Evolutionary conservation across 495 filamentous ascomycete genomes (phyloP).

Genomic region (Cladorrhinum samala): DNA sequence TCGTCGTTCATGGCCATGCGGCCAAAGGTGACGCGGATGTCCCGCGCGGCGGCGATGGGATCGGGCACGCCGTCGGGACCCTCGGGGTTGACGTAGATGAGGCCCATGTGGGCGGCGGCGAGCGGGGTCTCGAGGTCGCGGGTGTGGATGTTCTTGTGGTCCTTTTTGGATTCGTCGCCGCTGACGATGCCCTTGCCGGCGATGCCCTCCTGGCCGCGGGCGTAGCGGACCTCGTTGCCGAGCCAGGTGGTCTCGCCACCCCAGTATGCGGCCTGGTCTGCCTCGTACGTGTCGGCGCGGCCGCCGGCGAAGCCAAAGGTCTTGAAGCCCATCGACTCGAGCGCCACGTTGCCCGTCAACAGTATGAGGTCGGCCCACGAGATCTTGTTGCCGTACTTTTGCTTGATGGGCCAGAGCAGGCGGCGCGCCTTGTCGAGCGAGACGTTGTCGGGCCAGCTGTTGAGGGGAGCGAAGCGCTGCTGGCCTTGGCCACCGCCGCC

Average conservation of each 20-base stretch:
- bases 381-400: conserved; percentile 75
- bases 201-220: conserved; percentile 40
- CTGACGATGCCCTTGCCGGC: conserved; percentile 39
- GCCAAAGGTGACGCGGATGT: conserved; percentile 64
- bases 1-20: conserved; percentile 77
- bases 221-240: conserved; percentile 61
- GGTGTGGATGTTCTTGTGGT: conserved; percentile 47
- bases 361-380: conserved; percentile 68
- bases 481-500: conserved; percentile 65
- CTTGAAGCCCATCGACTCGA: conserved; percentile 69
- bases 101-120: conserved; percentile 61
- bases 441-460: conserved; percentile 76
- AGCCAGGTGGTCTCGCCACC: conserved; percentile 66
- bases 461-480: conserved; percentile 70
- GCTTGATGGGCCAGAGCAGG: conserved; percentile 72
- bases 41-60: conserved; percentile 56
- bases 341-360: conserved; percentile 64
- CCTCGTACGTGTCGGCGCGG: conserved; percentile 62
- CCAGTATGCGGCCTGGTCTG: conserved; percentile 70
- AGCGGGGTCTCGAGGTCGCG: conserved; percentile 59
- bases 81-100: conserved; percentile 74
- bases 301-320: conserved; percentile 67
- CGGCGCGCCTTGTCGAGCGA: conserved; percentile 71
- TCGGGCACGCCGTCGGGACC: conserved; percentile 65
- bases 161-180: conserved; percentile 40